phyloP scores from a whole-genome alignment of 345 rosid species.

The Psidium guajava region DNA sequence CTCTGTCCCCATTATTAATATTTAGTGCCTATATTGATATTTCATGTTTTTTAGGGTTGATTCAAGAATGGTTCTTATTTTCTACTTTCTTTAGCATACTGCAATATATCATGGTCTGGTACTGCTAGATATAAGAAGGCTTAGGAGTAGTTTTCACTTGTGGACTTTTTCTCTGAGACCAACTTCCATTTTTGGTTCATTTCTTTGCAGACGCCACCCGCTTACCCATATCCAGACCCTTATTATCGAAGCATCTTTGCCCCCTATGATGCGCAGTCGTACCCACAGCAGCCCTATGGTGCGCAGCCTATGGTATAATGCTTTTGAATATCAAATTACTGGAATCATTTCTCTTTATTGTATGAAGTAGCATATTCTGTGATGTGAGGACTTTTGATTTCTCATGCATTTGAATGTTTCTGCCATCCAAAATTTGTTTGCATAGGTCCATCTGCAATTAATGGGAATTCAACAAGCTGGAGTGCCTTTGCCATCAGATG shows the following conservation, averaged over 20 bases:
- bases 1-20: not conserved
- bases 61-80: not conserved
- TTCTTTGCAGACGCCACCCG: constrained; percentile 49
- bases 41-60: not conserved
- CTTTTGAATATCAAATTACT: not conserved
- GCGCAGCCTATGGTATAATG: constrained; percentile 62
- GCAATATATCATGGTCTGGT: not conserved
- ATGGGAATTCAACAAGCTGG: constrained; percentile 99
- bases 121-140: not conserved
- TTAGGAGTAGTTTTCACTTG: not conserved
- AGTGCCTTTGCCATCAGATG: constrained; percentile 85
- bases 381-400: not conserved
- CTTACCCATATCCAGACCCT: constrained; percentile 91
- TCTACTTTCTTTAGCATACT: not conserved
- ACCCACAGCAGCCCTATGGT: constrained; percentile 67
- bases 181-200: constrained; percentile 6
- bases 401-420: not conserved
- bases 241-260: constrained; percentile 91
- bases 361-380: not conserved
- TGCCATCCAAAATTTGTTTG: not conserved
- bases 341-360: not conserved
- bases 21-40: not conserved
- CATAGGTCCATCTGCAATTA: constrained; percentile 79
- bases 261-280: constrained; percentile 60
- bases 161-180: not conserved